Evolutionary conservation across 768 basidiomycete genomes (phyloP).

Genomic region (Kwoniella dejecticola): DNA sequence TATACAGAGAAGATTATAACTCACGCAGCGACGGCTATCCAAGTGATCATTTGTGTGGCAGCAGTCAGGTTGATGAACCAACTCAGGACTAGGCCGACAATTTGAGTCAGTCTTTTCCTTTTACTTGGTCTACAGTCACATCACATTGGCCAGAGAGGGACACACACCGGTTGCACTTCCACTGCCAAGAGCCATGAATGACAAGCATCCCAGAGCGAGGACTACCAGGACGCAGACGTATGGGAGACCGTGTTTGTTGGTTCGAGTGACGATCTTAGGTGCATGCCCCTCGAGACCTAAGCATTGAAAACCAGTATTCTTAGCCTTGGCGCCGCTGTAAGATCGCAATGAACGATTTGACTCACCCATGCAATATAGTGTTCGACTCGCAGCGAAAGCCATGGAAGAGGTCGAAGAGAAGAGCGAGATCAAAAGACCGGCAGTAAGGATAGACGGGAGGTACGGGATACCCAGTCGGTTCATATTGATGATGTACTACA

Average conservation of each 20-base stretch:
- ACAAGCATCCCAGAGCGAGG: conserved; percentile 19
- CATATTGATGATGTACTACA: conserved; percentile 16
- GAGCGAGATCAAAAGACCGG: conserved; percentile 14
- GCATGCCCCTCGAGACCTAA: conserved; percentile 20
- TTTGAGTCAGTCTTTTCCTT: background rate
- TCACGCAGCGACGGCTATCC: conserved; percentile 27
- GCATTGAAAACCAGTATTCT: no score
- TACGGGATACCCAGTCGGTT: conserved; percentile 14
- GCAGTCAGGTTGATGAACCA: conserved; percentile 29
- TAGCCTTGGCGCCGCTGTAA: no score
- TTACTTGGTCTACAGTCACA: no score
- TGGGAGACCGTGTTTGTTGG: conserved; percentile 25
- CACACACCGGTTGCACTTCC: conserved; percentile 24
- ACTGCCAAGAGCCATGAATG: conserved; percentile 31
- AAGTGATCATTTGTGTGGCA: conserved; percentile 33
- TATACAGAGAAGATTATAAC: no score
- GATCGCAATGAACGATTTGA: no score
- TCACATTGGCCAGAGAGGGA: no score
- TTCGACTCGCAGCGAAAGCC: conserved; percentile 26
- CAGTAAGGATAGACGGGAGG: conserved; percentile 21
- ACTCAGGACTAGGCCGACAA: conserved; percentile 6
- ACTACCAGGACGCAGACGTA: conserved; percentile 23
- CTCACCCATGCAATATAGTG: conserved; percentile 3
- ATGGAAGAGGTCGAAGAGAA: conserved; percentile 16
- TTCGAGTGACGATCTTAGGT: conserved; percentile 17